Conservation (phyloP, 495 filamentous ascomycete species). For the Rhizodiscina lignyota region DNA sequence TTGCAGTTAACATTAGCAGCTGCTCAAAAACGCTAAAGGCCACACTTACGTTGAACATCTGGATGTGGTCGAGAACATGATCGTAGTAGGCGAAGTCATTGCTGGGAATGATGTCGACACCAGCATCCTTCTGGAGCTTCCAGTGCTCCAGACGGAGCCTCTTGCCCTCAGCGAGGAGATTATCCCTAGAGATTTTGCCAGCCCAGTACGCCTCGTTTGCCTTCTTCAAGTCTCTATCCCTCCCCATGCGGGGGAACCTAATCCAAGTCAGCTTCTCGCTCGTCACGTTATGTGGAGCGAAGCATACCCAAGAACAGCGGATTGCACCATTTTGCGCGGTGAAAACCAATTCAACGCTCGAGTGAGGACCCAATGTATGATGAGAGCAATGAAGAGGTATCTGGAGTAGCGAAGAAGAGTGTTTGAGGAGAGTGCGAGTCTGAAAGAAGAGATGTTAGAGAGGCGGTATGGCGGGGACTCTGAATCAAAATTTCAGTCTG, state of each 20-base stretch:
- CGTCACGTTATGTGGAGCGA: too few species aligned
- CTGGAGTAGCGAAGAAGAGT: not conserved
- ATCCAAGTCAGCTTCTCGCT: too few species aligned
- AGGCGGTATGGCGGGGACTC: not conserved
- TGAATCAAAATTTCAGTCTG: too few species aligned
- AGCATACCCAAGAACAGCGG: constrained; percentile 56
- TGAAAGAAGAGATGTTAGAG: not conserved
- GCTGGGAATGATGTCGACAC: constrained; percentile 92
- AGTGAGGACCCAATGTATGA: not conserved
- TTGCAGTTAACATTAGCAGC: constrained; percentile 5
- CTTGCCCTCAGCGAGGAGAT: constrained; percentile 86
- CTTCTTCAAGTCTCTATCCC: constrained; percentile 98
- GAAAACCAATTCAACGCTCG: too few species aligned
- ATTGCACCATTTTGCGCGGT: constrained; percentile 19
- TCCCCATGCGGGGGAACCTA: constrained; percentile 93
- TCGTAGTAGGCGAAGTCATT: constrained; percentile 99
- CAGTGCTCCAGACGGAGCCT: constrained; percentile 89
- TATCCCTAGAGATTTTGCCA: constrained; percentile 76
- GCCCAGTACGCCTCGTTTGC: constrained; percentile 95
- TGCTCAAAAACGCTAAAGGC: too few species aligned
- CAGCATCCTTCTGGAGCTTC: constrained; percentile 97
- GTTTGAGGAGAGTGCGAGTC: not conserved
- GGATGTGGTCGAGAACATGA: constrained; percentile 96
- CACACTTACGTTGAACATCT: constrained; percentile 78
- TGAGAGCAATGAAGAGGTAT: not conserved